These are phyloP conservation scores for Stipa capillata DNA, from an alignment of 176 grass and related monocot genomes.

Conservation along the genomic window DNA sequence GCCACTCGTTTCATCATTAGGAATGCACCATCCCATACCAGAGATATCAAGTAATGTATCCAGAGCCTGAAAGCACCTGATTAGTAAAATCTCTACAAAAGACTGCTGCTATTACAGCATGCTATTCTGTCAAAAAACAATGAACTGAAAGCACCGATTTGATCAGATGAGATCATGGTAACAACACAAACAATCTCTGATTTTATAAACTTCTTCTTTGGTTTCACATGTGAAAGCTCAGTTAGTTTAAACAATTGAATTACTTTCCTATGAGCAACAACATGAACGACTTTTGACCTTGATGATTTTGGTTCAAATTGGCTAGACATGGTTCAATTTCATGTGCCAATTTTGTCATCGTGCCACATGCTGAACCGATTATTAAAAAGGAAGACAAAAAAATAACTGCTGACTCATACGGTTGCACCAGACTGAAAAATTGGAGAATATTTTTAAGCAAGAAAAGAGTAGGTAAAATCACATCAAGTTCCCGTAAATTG, in stretches of 20 bases:
- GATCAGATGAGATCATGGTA: neutral
- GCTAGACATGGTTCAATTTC: neutral
- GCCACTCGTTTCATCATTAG: slow-evolving; percentile 7
- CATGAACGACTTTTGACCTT: neutral
- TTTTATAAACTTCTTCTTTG: neutral
- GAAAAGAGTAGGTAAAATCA: neutral
- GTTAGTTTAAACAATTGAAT: neutral
- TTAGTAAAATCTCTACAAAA: slow-evolving; percentile 17
- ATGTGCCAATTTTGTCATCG: neutral
- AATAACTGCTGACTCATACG: neutral
- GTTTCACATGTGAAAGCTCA: neutral
- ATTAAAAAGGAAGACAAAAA: no score
- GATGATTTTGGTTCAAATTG: neutral
- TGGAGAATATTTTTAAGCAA: neutral
- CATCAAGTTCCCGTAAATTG: neutral
- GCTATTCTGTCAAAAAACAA: neutral
- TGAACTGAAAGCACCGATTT: neutral
- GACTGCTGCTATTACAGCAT: neutral
- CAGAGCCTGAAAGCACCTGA: slow-evolving; percentile 55
- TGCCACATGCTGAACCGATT: neutral
- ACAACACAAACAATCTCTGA: neutral
- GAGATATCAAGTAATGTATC: slow-evolving; percentile 73
- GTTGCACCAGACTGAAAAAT: neutral
- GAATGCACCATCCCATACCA: slow-evolving; percentile 22
- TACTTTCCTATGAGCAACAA: neutral